Percentiles rank a stretch among this genome's conserved stretches.
These are phyloP conservation scores for Leishmania major DNA, from an alignment of 208 protist genomes.

Conservation along the genomic window DNA sequence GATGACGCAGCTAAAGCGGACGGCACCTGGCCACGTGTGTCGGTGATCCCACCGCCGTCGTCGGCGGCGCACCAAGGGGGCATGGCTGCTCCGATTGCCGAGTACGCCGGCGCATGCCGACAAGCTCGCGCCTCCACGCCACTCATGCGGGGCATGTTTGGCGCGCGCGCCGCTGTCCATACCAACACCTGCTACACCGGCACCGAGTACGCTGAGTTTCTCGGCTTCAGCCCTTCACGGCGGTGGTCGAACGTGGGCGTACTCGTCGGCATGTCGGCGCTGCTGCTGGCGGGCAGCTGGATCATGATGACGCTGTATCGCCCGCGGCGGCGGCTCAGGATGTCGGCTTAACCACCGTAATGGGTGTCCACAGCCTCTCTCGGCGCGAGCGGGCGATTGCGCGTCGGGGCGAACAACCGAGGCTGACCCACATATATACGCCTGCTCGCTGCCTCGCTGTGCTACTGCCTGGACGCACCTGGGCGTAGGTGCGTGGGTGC, in stretches of 20 bases:
- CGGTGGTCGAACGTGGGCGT: slow-evolving; percentile 55
- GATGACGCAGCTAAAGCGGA: background rate
- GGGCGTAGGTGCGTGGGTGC: background rate
- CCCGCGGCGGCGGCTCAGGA: slow-evolving; percentile 20
- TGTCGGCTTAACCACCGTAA: background rate
- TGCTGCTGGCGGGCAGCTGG: slow-evolving; percentile 44
- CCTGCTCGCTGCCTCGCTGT: background rate
- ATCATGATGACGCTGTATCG: slow-evolving; percentile 47
- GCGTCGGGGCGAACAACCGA: no score
- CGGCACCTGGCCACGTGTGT: background rate
- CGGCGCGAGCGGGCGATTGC: background rate
- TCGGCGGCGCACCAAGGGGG: no score
- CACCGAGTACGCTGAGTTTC: slow-evolving; percentile 48
- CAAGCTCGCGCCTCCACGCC: background rate
- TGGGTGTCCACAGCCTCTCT: background rate
- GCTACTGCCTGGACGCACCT: background rate
- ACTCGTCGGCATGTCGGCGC: slow-evolving; percentile 35
- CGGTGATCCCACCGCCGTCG: background rate
- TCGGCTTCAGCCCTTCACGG: slow-evolving; percentile 44
- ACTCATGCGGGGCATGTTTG: background rate
- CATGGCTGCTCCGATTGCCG: background rate
- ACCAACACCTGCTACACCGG: slow-evolving; percentile 53
- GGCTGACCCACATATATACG: background rate
- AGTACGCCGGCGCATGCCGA: background rate
- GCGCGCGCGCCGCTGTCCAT: background rate